Evolutionary conservation across 176 grass and related monocot species (phyloP), one percentile per base, ranked within the genome.

Genomic region (Pontederia paniculata): DNA sequence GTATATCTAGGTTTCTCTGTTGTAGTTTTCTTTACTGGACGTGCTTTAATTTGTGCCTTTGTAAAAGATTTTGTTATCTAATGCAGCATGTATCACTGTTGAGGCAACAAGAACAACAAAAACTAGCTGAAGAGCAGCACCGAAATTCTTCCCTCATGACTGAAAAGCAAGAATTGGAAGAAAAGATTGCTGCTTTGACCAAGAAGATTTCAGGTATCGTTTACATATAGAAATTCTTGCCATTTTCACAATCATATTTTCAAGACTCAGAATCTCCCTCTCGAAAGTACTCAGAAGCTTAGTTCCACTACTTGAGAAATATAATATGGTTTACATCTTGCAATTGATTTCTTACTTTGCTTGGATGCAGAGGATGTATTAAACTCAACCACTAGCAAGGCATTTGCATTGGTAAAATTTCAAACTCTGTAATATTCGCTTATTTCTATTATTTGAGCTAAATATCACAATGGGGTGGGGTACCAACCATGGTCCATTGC

Each of bases 91-190:
- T 79, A 23, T 79, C 71, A 12, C 62, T 75, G 21, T 45, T 88
- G 54, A 81, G 93, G 70, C 83, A 84, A 77, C 74, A 79, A 68
- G 86, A 83, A 50, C 65, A 90, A 66, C 69, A 97, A 55, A 97
- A 82, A 52, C 71, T 97, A 69, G 68, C 75, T 56, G 73, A 76
- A 84, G 93, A 88, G 60, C 93, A 79, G 73, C 71, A 70, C 15
- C 68, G 21, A 9, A 21, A 37, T 66, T 77, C 80, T 88, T 76
- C 74, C 46, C 50, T 97, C 20, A 48, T 57, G 55, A 60, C 52
- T 74, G 93, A 97, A 70, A 97, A 82, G 67, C 66, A 69, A 65
- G 77, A 97, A 31, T 57, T 97, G 70, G 83, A 90, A 84, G 86
- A 91, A 12, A 83, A 77, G 81, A 52, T 90, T 50, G 44, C 42